phyloP scores from a whole-genome alignment of 495 filamentous ascomycete genomes.

The Hapsidospora chrysogenum region DNA sequence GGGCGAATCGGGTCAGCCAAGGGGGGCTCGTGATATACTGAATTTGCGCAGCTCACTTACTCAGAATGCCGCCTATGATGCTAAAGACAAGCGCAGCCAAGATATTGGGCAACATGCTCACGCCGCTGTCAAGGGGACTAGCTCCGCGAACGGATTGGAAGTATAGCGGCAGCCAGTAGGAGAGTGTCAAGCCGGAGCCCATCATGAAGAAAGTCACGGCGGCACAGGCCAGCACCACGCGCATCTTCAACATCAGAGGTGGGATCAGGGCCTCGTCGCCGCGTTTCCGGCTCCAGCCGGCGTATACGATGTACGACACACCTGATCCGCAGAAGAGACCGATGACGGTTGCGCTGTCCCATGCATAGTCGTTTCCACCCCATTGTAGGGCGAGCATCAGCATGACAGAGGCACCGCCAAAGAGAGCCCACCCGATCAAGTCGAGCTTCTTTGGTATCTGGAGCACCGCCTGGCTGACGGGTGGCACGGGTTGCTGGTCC shows the following conservation, averaged over 20 bases:
- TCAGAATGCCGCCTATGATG: conserved; percentile 14
- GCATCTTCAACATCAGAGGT: conserved; percentile 19
- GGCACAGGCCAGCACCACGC: conserved; percentile 14
- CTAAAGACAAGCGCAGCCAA: conserved; percentile 14
- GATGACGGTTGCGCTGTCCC: conserved; percentile 23
- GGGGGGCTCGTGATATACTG: conserved; percentile 10
- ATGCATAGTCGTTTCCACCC: conserved; percentile 22
- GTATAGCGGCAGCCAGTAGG: conserved; percentile 47
- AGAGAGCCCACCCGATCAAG: conserved; percentile 16
- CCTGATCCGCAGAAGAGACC: conserved; percentile 24
- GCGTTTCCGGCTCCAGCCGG: conserved; percentile 10
- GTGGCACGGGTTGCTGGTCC: conserved; percentile 13
- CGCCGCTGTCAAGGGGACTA: conserved; percentile 29
- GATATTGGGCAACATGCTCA: conserved; percentile 35
- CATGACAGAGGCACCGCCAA: conserved; percentile 21
- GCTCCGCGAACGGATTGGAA: conserved; percentile 36
- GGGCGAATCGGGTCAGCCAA: conserved; percentile 18
- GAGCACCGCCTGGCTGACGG: conserved; percentile 17
- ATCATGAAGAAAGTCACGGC: conserved; percentile 16
- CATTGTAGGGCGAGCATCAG: conserved; percentile 28
- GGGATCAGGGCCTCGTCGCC: conserved; percentile 16
- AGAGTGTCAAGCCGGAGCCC: conserved; percentile 19
- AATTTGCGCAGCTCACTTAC: too few relatives aligned
- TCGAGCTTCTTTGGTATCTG: too few relatives aligned
- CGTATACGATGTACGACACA: conserved; percentile 11